Conservation (phyloP, 805 yeast species). For the Candida awuae region DNA sequence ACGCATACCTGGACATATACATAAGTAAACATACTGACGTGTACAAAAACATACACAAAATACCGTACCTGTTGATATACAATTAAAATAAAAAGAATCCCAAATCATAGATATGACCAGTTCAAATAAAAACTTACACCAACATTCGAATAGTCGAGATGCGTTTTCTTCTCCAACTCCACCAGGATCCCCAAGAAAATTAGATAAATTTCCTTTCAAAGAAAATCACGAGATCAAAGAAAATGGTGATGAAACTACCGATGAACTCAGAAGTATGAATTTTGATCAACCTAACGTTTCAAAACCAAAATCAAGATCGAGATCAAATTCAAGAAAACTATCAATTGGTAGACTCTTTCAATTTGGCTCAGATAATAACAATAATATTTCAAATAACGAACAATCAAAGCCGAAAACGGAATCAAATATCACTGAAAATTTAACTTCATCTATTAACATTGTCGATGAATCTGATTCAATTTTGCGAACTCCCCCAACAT, state of each 20-base stretch:
- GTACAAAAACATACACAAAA: too few relatives aligned
- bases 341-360: conserved; percentile 33
- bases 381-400: conserved; percentile 1
- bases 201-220: background rate
- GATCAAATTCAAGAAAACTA: conserved; percentile 33
- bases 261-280: background rate
- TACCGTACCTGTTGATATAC: too few relatives aligned
- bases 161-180: conserved; percentile 2
- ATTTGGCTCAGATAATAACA: conserved; percentile 26
- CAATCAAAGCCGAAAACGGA: conserved; percentile 5
- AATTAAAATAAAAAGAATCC: too few relatives aligned
- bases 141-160: too few relatives aligned
- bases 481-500: conserved; percentile 19
- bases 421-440: conserved; percentile 8
- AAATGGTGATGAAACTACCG: background rate
- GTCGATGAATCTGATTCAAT: conserved; percentile 19
- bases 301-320: conserved; percentile 26
- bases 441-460: conserved; percentile 14
- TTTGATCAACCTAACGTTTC: conserved; percentile 12
- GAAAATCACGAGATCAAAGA: background rate
- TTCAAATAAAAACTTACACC: too few relatives aligned
- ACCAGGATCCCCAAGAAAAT: conserved; percentile 8
- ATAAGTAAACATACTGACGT: too few relatives aligned
- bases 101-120: too few relatives aligned
- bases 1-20: too few relatives aligned